Conservation (phyloP, 106 monocot species). For the Ottelia alismoides region DNA sequence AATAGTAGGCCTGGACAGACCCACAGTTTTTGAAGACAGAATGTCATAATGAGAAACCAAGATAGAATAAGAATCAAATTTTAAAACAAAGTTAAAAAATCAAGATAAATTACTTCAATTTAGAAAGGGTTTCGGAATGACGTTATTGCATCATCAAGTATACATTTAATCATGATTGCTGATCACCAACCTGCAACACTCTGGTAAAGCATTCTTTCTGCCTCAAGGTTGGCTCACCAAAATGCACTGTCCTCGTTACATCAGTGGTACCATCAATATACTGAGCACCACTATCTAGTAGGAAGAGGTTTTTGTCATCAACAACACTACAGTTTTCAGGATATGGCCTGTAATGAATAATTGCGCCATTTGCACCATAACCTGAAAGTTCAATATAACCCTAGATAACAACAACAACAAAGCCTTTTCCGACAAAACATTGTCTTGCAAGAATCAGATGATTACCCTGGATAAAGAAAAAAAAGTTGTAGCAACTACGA, state of each 20-base stretch:
- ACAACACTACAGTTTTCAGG: constrained; percentile 74
- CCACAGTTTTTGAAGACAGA: background rate
- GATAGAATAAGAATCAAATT: background rate
- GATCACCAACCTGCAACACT: constrained; percentile 84
- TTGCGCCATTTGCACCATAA: constrained; percentile 92
- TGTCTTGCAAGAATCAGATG: too few species aligned
- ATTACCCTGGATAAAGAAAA: too few species aligned
- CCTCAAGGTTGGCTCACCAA: constrained; percentile 71
- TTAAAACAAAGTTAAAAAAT: background rate
- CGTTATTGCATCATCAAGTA: too few species aligned
- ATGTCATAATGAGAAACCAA: background rate
- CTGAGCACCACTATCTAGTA: constrained; percentile 88
- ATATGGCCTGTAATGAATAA: constrained; percentile 75
- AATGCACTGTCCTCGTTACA: constrained; percentile 93
- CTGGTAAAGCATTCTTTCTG: constrained; percentile 97
- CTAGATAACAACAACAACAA: too few species aligned
- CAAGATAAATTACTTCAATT: too few species aligned
- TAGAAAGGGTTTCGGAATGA: too few species aligned
- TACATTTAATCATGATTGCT: too few species aligned
- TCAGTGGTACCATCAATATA: constrained; percentile 95
- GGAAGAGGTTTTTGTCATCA: constrained; percentile 69
- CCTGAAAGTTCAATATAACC: constrained; percentile 41
- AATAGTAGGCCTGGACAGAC: background rate
- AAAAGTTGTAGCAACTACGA: too few species aligned
- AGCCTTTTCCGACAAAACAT: too few species aligned